Evolutionary conservation across 2,329 filamentous ascomycete species (phyloP).

Genomic region (Lachnellula willkommii): DNA sequence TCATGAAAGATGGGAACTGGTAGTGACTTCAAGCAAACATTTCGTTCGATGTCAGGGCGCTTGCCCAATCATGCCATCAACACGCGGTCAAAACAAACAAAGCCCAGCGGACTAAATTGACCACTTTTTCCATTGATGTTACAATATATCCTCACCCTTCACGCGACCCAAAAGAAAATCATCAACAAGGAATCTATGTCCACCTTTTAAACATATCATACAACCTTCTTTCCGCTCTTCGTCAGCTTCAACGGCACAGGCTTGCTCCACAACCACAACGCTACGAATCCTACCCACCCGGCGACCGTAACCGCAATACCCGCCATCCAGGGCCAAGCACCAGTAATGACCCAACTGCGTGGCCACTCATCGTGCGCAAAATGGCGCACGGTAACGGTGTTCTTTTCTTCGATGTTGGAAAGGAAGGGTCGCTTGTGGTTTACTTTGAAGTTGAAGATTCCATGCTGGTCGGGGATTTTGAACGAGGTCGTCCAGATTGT

Average conservation of each 20-base stretch:
- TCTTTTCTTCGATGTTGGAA: slow-evolving; percentile 86
- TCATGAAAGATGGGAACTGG: no score
- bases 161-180: background rate
- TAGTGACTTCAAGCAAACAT: no score
- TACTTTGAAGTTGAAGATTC: slow-evolving; percentile 96
- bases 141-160: background rate
- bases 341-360: slow-evolving; percentile 81
- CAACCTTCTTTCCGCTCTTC: slow-evolving; percentile 36
- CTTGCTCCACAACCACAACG: slow-evolving; percentile 78
- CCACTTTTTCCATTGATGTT: background rate
- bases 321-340: slow-evolving; percentile 89
- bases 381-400: slow-evolving; percentile 88
- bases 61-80: no score
- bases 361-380: slow-evolving; percentile 97
- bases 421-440: slow-evolving; percentile 97
- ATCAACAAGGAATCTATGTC: background rate
- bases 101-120: background rate
- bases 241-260: slow-evolving; percentile 38
- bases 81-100: no score
- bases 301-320: slow-evolving; percentile 78
- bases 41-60: no score
- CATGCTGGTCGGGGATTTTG: slow-evolving; percentile 89
- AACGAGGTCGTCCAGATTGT: slow-evolving; percentile 72
- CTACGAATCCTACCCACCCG: slow-evolving; percentile 81
- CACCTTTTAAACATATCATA: slow-evolving; percentile 25